Evolutionary conservation across 2,329 filamentous ascomycete genomes (phyloP).

Genomic region (Ophiostoma perfectum): DNA sequence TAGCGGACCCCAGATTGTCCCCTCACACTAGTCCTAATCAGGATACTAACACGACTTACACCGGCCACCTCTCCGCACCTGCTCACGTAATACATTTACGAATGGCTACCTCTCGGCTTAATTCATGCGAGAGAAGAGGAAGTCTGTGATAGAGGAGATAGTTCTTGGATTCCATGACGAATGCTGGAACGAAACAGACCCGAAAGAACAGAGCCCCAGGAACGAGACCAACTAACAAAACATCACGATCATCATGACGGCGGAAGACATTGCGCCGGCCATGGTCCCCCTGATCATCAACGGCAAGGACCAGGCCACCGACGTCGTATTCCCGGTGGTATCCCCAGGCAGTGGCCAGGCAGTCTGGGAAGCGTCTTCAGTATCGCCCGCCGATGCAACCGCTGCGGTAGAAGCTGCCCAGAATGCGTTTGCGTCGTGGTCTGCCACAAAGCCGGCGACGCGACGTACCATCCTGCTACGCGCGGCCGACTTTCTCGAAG

Average conservation of each 20-base stretch:
- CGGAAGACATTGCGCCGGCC: background rate
- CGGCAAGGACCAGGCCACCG: conserved; percentile 31
- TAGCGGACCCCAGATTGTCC: background rate
- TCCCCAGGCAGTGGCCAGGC: conserved; percentile 31
- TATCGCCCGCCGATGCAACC: conserved; percentile 30
- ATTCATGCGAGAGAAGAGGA: conserved; percentile 3
- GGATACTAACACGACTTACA: background rate
- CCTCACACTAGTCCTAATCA: background rate
- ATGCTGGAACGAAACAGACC: no score
- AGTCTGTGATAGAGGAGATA: no score
- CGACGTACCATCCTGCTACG: conserved; percentile 66
- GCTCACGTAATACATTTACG: background rate
- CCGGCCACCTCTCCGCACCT: background rate
- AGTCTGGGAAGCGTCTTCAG: conserved; percentile 30
- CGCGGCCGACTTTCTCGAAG: conserved; percentile 59
- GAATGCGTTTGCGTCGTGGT: conserved; percentile 65
- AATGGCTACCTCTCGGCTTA: background rate
- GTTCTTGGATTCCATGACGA: no score
- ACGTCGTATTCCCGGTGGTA: conserved; percentile 23
- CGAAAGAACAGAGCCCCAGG: no score
- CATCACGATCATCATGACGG: background rate
- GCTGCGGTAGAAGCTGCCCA: conserved; percentile 45
- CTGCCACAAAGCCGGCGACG: conserved; percentile 51
- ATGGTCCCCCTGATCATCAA: conserved; percentile 32
- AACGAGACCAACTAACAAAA: background rate